These are phyloP conservation scores for Chloromonas sp. DNA, from an alignment of 163 green algal species.

Conservation along the genomic window DNA sequence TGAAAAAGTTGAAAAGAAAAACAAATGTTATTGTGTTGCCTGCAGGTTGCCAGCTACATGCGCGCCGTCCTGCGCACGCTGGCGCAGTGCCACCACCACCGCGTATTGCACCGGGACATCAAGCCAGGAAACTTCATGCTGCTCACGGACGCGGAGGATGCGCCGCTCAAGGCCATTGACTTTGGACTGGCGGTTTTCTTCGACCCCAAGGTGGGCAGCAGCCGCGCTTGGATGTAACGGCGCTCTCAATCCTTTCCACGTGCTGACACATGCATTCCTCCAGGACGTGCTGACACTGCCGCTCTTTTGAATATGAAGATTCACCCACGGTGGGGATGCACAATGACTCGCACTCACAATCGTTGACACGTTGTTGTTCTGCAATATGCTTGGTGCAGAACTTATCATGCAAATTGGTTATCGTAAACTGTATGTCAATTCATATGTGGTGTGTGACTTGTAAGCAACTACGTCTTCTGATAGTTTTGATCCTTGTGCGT, in stretches of 20 bases:
- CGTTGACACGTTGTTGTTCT: too few species aligned
- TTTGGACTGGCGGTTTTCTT: slow-evolving; percentile 80
- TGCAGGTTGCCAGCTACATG: slow-evolving; percentile 79
- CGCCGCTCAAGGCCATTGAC: slow-evolving; percentile 87
- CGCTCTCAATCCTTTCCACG: neutral
- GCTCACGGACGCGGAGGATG: slow-evolving; percentile 55
- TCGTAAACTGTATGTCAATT: too few species aligned
- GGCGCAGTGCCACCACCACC: slow-evolving; percentile 78
- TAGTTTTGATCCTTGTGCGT: too few species aligned
- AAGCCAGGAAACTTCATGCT: slow-evolving; percentile 93
- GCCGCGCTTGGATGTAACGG: neutral
- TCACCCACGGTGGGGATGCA: neutral
- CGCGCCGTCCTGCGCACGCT: slow-evolving; percentile 76
- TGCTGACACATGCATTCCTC: neutral
- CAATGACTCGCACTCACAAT: neutral
- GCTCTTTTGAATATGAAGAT: neutral
- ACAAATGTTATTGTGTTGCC: too few species aligned
- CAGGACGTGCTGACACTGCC: neutral
- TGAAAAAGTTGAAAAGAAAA: too few species aligned
- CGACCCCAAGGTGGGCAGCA: slow-evolving; percentile 38
- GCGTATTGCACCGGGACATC: slow-evolving; percentile 87
- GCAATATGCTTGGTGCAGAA: too few species aligned
- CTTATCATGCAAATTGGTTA: too few species aligned
- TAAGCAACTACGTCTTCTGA: too few species aligned
- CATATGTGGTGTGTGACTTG: too few species aligned